Evolutionary conservation across 2,329 filamentous ascomycete species (phyloP), one percentile per base, ranked within the genome.

Genomic region (Colletotrichum godetiae): DNA sequence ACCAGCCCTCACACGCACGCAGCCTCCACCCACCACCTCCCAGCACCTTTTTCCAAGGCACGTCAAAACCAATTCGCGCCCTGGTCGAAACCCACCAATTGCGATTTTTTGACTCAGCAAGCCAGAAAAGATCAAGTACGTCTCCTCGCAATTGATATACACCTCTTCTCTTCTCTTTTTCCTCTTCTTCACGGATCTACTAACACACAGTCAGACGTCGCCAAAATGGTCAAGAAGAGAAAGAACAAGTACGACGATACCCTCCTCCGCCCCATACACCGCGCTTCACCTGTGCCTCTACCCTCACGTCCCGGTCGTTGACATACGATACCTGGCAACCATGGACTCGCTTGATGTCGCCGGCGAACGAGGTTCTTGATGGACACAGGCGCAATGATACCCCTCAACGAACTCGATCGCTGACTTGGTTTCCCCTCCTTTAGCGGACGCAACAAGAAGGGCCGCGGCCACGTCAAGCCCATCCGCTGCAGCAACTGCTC

Each of bases 371-470:
- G 24, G 35, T 2, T 49, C 15, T 7, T 10, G 42, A 49, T 10
- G 7, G 8, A n/a, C 42, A 49, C 19, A 11, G 19, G n/a, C 22
- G 29, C 22, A n/a, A 35, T 33, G 12, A 15, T 5, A 15, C 22
- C 27, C 8, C 55, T 10, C 1, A 10, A 10, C 7, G 35, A 68
- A 6, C 29, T 7, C 22, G 5, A 37, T 52, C 64, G 42, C 78
- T 80, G 64, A 79, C 80, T 67, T 66, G 24, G 1, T 59, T 80
- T 22, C 22, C 31, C 77, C 42, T 24, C 63, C 74, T 63, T 67
- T 86, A 97, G 94, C 91, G 96, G 96, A 88, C 95, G 96, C 87
- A 98, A 98, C 94, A 98, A 98, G 95, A 98, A 98, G 89, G 96
- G 97, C 87, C 95, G 97, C 87, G 97, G 97, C 90, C 96, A 98